Evolutionary conservation across 257 asterid genomes (phyloP).

Genomic region (Asclepias syriaca): DNA sequence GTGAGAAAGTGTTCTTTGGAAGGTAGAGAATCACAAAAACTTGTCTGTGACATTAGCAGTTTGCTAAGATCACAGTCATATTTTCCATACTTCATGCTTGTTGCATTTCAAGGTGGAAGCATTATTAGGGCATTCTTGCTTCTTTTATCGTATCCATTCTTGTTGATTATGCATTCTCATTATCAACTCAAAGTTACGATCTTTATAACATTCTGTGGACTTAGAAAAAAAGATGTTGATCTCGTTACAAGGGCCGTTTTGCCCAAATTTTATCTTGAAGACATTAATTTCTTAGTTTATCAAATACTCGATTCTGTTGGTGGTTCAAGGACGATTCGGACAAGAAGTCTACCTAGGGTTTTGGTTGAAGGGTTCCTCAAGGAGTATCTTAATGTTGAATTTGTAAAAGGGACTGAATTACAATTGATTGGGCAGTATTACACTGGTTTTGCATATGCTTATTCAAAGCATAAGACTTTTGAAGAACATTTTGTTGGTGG

Average conservation of each 20-base stretch:
- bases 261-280: slow-evolving; percentile 79
- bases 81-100: slow-evolving; percentile 91
- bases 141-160: slow-evolving; percentile 52
- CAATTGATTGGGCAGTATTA: slow-evolving; percentile 46
- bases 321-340: slow-evolving; percentile 36
- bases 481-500: too few species aligned
- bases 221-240: slow-evolving; percentile 45
- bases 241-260: slow-evolving; percentile 63
- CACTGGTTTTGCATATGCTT: slow-evolving; percentile 45
- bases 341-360: slow-evolving; percentile 58
- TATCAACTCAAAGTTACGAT: slow-evolving; percentile 51
- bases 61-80: slow-evolving; percentile 50
- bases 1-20: slow-evolving; percentile 33
- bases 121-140: slow-evolving; percentile 58
- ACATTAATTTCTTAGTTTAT: slow-evolving; percentile 42
- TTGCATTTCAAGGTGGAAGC: slow-evolving; percentile 90
- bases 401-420: slow-evolving; percentile 69
- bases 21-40: slow-evolving; percentile 35
- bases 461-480: neutral
- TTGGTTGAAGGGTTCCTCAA: slow-evolving; percentile 77
- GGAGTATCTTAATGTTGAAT: slow-evolving; percentile 58
- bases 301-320: slow-evolving; percentile 51
- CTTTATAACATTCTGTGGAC: slow-evolving; percentile 78
- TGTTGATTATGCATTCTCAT: slow-evolving; percentile 11
- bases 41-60: slow-evolving; percentile 56